Percentiles rank a stretch among this genome's conserved stretches.
These are phyloP conservation scores for Leptosphaerulina australis DNA, from an alignment of 2,329 filamentous ascomycete species.

Conservation along the genomic window DNA sequence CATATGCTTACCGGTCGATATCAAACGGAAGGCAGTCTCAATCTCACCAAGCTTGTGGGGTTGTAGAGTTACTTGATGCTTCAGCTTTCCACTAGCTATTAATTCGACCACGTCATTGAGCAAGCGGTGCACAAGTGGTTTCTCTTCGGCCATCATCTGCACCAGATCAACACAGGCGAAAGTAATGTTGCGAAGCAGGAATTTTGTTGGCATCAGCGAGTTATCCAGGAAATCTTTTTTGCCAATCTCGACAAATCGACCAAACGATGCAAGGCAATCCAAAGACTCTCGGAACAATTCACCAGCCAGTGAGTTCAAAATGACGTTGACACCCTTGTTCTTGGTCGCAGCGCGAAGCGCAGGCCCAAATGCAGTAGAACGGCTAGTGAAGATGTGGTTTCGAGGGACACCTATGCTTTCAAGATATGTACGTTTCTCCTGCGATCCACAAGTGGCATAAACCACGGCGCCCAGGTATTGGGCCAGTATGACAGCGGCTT, in stretches of 20 bases:
- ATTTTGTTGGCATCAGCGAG: no score
- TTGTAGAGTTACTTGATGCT: no score
- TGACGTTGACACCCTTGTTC: not conserved
- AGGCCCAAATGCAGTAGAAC: no score
- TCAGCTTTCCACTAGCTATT: no score
- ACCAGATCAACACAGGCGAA: no score
- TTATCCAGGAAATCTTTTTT: constrained; percentile 24
- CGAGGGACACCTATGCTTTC: constrained; percentile 30
- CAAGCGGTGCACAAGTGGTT: no score
- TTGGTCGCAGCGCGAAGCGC: no score
- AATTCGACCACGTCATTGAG: no score
- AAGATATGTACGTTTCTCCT: constrained; percentile 15
- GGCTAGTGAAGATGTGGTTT: constrained; percentile 42
- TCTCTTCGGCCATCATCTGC: no score
- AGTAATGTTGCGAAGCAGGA: no score
- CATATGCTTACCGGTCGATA: not conserved
- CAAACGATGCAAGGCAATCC: constrained; percentile 37
- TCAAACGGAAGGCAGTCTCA: not conserved
- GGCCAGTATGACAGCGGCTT: constrained; percentile 26
- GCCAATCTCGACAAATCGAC: constrained; percentile 39
- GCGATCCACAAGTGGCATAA: constrained; percentile 3
- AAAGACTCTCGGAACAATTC: constrained; percentile 32
- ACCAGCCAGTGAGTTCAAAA: constrained; percentile 21
- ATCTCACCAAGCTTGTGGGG: not conserved
- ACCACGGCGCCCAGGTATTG: constrained; percentile 15